Base-by-base conservation (phyloP, 1,284 basidiomycete species). In the Irpex sp. region DNA sequence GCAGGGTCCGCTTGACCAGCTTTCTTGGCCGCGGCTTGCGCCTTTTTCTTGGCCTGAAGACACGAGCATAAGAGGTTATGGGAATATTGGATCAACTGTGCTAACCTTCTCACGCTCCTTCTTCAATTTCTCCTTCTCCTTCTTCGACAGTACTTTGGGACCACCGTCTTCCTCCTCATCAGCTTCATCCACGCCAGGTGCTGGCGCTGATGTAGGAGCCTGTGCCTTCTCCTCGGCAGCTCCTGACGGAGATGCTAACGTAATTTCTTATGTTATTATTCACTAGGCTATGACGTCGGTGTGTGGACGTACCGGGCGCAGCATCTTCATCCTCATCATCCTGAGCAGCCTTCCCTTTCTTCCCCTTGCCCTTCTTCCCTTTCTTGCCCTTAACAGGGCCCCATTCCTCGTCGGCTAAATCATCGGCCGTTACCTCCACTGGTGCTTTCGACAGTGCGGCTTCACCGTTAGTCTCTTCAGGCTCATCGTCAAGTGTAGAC, bases 111-210 rank as follows among this genome's bases (percentile, higher is more conserved):
- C 94, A 64, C 87, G 86, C 77, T 97, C 95, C 77, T 97, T 97
- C 85, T 97, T 97, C 65, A 96, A 79, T 72, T 89, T 91, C 75
- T 97, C 93, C 79, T 97, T 97, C 81, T 96, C 93, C 76, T 96
- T 95, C 79, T 96, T 97, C 11, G 88, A 87, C 31, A 96, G 77
- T 47, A 96, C 73, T 75, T 89, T 88, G 11, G 79, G 71, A 8
- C 78, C 81, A 37, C 77, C 81, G 8, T 78, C 76, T 60, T 80
- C 83, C 4, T 81, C 83, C 13, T 82, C 82, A 44, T 73, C 72
- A 47, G 70, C 73, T 54, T 67, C 73, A 34, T 70, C 75, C 5
- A 74, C 73, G 2, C 69, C 69, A 19, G 67, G 61, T 49, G 67
- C 13, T 55, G 54, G 73, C 2, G 69, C 69, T 17, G 68, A 61